phyloP scores from a whole-genome alignment of 495 filamentous ascomycete genomes.

The Eremomyces bilateralis region DNA sequence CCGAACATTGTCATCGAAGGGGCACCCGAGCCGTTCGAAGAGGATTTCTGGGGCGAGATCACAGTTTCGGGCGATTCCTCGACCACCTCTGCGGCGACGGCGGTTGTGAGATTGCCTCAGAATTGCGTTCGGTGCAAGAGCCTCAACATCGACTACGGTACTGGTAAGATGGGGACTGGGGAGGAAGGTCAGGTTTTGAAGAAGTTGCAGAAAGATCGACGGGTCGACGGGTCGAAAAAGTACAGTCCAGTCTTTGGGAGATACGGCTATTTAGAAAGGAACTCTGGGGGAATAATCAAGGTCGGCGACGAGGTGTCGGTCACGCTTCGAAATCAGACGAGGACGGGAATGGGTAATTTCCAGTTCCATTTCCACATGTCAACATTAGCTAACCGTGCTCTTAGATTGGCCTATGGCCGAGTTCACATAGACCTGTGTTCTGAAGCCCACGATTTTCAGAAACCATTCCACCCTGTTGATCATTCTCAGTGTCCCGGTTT shows the following conservation, averaged over 20 bases:
- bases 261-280: slow-evolving; percentile 42
- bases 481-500: no score
- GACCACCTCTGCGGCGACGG: background rate
- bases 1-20: slow-evolving; percentile 64
- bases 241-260: slow-evolving; percentile 70
- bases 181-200: slow-evolving; percentile 50
- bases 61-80: slow-evolving; percentile 12
- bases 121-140: slow-evolving; percentile 67
- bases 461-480: no score
- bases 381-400: no score
- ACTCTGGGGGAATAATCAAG: slow-evolving; percentile 21
- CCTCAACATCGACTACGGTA: slow-evolving; percentile 66
- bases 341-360: slow-evolving; percentile 43
- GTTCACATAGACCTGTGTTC: no score
- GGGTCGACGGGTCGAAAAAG: slow-evolving; percentile 51
- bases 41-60: slow-evolving; percentile 70
- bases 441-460: no score
- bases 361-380: no score
- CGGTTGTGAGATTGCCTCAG: slow-evolving; percentile 35
- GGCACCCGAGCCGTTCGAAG: slow-evolving; percentile 40
- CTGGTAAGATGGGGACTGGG: slow-evolving; percentile 40
- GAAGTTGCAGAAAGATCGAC: slow-evolving; percentile 52
- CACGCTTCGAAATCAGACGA: slow-evolving; percentile 30
- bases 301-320: slow-evolving; percentile 56
- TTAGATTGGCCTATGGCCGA: no score